Base-by-base conservation (phyloP, 257 asterid genomes). In the Nyctanthes arbortristis region DNA sequence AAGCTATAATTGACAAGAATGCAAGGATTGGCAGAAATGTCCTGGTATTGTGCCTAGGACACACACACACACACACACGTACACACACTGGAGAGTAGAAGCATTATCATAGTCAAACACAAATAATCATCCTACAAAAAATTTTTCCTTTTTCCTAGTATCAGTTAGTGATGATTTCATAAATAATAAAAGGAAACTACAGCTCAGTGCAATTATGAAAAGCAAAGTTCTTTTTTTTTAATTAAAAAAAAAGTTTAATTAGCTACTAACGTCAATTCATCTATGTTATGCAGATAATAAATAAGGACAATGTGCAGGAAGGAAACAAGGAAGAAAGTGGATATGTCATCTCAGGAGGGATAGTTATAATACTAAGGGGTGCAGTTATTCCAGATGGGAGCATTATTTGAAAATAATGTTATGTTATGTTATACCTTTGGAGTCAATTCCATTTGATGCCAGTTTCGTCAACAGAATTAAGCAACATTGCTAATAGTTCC, bases 11-110 rank as follows among this genome's bases (percentile, higher is more conserved):
- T 1, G 96, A 89, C 67, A 89, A 89, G 83, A 85, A 89, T 66
- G 93, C 89, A 77, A 87, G 91, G 75, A 91, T 91, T 56, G 97
- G 97, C 68, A 87, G 80, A 73, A 82, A 89, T 89, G 97, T 91
- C 7, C 79, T 70, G 96, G 97, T 91, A 79, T 40, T n/a, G 68
- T 20, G 33, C 16, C 33, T 66, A 78, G n/a, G n/a, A n/a, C n/a
- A n/a, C n/a, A n/a, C n/a, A n/a, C n/a, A n/a, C n/a, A n/a, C n/a
- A n/a, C n/a, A n/a, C n/a, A n/a, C n/a, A n/a, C n/a, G n/a, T n/a
- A n/a, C n/a, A n/a, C n/a, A n/a, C n/a, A n/a, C n/a, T n/a, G n/a
- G n/a, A n/a, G n/a, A n/a, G n/a, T n/a, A n/a, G n/a, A n/a, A n/a
- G n/a, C n/a, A n/a, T n/a, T n/a, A n/a, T n/a, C n/a, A n/a, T n/a